These are phyloP conservation scores for Myxozyma melibiosi DNA, from an alignment of 805 yeast species.

Conservation along the genomic window DNA sequence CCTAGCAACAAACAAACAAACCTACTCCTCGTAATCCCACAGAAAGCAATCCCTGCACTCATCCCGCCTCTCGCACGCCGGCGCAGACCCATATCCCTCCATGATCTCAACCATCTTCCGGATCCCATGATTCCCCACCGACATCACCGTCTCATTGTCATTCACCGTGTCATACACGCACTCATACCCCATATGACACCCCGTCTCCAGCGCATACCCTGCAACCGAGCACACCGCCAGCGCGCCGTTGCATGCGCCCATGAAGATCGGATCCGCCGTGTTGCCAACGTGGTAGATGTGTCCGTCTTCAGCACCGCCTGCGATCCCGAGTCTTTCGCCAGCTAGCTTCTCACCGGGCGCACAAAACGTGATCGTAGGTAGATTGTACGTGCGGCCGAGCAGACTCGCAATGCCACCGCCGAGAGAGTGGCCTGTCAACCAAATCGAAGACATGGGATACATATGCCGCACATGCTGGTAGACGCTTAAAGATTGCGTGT, in stretches of 20 bases:
- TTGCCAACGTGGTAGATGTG: constrained; percentile 95
- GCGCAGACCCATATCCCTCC: constrained; percentile 70
- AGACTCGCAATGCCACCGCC: constrained; percentile 87
- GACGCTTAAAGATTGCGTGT: constrained; percentile 73
- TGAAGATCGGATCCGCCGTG: constrained; percentile 93
- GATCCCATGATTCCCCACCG: constrained; percentile 82
- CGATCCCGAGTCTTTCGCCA: constrained; percentile 78
- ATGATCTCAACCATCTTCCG: constrained; percentile 84
- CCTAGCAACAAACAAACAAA: too few species aligned
- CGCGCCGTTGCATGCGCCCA: constrained; percentile 97
- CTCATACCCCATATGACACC: constrained; percentile 85
- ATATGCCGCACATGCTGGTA: constrained; percentile 67
- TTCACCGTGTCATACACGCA: constrained; percentile 88
- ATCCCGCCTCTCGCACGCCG: constrained; percentile 52
- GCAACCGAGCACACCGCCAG: constrained; percentile 84
- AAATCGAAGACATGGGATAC: constrained; percentile 73
- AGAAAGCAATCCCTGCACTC: constrained; percentile 28
- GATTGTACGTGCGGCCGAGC: constrained; percentile 84
- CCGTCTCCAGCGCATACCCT: constrained; percentile 96
- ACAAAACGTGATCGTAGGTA: constrained; percentile 87
- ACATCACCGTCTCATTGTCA: constrained; percentile 90
- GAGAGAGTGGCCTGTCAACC: constrained; percentile 94
- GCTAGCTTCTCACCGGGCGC: constrained; percentile 93
- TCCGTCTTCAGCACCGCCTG: constrained; percentile 73
- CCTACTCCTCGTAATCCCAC: constrained; percentile 25